Evolutionary conservation across 768 basidiomycete genomes (phyloP).

Genomic region (Boletus vermiculosoides): DNA sequence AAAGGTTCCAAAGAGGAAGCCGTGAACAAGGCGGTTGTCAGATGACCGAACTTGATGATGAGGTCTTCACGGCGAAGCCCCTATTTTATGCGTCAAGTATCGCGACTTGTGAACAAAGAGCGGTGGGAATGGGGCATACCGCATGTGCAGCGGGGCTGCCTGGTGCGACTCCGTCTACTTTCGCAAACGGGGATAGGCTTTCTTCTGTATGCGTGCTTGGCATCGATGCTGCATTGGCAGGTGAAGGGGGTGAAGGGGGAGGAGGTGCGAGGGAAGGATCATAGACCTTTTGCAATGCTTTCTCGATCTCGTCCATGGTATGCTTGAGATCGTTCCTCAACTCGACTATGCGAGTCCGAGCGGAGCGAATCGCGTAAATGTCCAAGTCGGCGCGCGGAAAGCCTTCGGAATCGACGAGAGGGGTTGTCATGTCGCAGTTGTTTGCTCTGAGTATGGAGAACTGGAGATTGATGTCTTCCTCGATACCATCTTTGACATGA

Average conservation of each 20-base stretch:
- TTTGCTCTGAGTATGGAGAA: slow-evolving; percentile 62
- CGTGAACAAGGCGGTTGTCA: slow-evolving; percentile 54
- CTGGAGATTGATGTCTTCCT: slow-evolving; percentile 65
- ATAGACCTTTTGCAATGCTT: slow-evolving; percentile 69
- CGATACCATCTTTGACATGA: slow-evolving; percentile 65
- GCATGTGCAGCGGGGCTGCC: slow-evolving; percentile 81
- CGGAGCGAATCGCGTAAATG: slow-evolving; percentile 72
- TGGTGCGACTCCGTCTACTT: slow-evolving; percentile 77
- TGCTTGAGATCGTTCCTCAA: slow-evolving; percentile 73
- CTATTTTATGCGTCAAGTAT: slow-evolving; percentile 29
- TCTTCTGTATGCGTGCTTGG: slow-evolving; percentile 18
- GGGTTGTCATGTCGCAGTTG: slow-evolving; percentile 61
- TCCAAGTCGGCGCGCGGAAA: slow-evolving; percentile 89
- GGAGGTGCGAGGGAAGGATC: slow-evolving; percentile 36
- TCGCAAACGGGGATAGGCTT: slow-evolving; percentile 60
- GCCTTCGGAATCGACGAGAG: slow-evolving; percentile 83
- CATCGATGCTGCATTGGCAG: slow-evolving; percentile 24
- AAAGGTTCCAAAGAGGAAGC: slow-evolving; percentile 63
- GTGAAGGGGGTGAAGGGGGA: slow-evolving; percentile 10
- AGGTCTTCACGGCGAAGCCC: slow-evolving; percentile 73
- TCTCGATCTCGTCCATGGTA: slow-evolving; percentile 64
- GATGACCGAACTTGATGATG: slow-evolving; percentile 67
- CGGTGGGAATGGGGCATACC: slow-evolving; percentile 42
- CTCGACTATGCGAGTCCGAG: slow-evolving; percentile 75
- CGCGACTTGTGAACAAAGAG: background rate